Percentiles rank a stretch among this genome's conserved stretches.
phyloP scores from a whole-genome alignment of 192 early-diverging fungal species.

The Thoreauomyces humboldtii region DNA sequence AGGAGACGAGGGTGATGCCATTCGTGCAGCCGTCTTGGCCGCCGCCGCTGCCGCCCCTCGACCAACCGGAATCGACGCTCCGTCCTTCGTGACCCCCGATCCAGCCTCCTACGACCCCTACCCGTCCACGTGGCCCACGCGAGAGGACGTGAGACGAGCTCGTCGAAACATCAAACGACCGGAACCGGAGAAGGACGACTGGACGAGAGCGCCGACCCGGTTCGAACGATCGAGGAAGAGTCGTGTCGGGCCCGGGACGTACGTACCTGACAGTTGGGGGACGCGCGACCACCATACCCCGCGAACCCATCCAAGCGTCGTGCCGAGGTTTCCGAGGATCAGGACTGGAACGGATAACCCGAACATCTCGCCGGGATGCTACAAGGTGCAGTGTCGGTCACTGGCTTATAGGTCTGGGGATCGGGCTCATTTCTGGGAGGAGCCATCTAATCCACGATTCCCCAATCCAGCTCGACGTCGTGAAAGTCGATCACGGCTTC shows the following conservation, averaged over 20 bases:
- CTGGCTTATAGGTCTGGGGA: no score
- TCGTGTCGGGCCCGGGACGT: neutral
- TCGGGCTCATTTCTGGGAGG: no score
- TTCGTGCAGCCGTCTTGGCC: no score
- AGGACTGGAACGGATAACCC: no score
- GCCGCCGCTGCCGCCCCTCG: no score
- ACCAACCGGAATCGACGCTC: no score
- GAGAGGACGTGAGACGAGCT: neutral
- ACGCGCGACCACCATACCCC: constrained; percentile 1
- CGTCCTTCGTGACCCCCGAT: neutral
- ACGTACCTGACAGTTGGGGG: neutral
- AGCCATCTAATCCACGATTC: no score
- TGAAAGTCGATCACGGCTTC: no score
- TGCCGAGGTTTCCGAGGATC: neutral
- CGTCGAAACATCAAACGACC: neutral
- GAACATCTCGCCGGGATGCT: no score
- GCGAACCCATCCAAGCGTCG: neutral
- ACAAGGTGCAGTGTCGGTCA: no score
- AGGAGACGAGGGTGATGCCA: no score
- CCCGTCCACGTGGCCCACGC: neutral
- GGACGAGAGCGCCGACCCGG: neutral
- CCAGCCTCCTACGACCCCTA: neutral
- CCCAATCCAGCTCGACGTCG: no score
- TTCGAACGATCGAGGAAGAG: neutral
- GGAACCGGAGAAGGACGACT: neutral